A percentile compares a stretch with the other conserved stretches of the same genome.
Conservation (phyloP, 73 alveolate species). For the Symbiodinium natans region DNA sequence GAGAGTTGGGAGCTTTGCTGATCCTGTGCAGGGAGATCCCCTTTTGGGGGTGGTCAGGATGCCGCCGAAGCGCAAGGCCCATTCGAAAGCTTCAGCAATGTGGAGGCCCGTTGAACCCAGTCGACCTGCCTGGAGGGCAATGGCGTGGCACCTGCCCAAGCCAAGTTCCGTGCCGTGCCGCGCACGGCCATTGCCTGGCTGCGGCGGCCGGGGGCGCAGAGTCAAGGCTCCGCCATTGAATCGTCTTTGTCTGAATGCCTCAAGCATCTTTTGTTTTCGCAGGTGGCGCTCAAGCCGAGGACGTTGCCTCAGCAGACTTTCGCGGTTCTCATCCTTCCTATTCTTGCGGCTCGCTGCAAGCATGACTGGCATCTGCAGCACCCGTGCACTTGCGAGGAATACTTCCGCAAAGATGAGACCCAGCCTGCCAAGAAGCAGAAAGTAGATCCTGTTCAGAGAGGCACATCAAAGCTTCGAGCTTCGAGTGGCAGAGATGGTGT, state of each 20-base stretch:
- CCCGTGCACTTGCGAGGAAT: background rate
- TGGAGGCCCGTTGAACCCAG: background rate
- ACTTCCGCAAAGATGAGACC: conserved; percentile 51
- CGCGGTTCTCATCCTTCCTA: too few relatives aligned
- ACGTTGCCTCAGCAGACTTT: too few relatives aligned
- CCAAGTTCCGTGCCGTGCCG: conserved; percentile 19
- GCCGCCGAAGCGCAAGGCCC: conserved; percentile 46
- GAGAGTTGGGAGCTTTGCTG: too few relatives aligned
- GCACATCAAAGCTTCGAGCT: background rate
- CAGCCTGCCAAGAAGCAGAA: conserved; percentile 76
- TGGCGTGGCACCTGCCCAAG: background rate
- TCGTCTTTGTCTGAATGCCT: too few relatives aligned
- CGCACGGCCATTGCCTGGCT: conserved; percentile 8
- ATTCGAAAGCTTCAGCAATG: conserved; percentile 18
- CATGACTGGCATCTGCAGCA: background rate
- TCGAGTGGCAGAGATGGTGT: background rate
- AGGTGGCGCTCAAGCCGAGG: background rate
- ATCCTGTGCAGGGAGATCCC: conserved; percentile 77
- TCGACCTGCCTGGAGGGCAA: too few relatives aligned
- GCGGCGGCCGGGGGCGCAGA: background rate
- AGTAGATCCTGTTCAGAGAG: conserved; percentile 9
- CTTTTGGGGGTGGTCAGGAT: conserved; percentile 21
- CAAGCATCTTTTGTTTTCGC: background rate
- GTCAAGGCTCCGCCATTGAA: background rate
- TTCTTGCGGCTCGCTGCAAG: too few relatives aligned